Evolutionary conservation across 495 filamentous ascomycete genomes (phyloP).

Genomic region (Neurospora sp.): DNA sequence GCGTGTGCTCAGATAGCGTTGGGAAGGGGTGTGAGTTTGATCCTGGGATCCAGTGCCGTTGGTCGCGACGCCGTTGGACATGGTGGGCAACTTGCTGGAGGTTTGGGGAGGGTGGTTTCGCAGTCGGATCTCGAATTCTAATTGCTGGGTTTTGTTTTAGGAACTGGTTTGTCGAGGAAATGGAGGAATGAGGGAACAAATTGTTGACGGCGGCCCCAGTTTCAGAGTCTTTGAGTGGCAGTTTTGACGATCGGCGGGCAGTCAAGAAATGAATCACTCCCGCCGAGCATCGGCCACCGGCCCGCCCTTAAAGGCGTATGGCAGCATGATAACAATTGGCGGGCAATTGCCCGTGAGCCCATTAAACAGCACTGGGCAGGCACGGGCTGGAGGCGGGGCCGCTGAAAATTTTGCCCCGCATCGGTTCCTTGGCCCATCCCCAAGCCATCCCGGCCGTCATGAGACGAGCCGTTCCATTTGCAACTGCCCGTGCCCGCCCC

Average conservation of each 20-base stretch:
- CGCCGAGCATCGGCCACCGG: not conserved
- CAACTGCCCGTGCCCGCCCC: not conserved
- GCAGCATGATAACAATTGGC: not conserved
- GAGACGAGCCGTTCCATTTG: not conserved
- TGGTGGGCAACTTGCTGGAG: conserved; percentile 2
- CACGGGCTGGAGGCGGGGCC: not conserved
- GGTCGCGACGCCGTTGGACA: conserved; percentile 17
- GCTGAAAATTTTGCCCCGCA: not conserved
- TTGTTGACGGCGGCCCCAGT: not conserved
- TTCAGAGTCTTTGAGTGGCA: not conserved
- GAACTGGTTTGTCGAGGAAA: not conserved
- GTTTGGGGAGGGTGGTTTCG: not conserved
- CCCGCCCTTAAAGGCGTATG: not conserved
- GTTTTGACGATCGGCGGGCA: not conserved
- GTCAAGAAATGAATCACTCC: not conserved
- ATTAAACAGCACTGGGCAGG: not conserved
- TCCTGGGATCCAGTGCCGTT: conserved; percentile 13
- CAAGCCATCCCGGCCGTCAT: not conserved
- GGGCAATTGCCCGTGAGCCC: not conserved
- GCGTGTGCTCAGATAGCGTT: conserved; percentile 72
- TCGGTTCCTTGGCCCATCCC: not conserved
- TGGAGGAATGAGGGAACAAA: not conserved
- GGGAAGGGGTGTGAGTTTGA: conserved; percentile 50
- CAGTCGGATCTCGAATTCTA: not conserved
- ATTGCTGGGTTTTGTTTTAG: not conserved